phyloP scores from a whole-genome alignment of 169 alveolate species.

The Plasmodium berghei region DNA sequence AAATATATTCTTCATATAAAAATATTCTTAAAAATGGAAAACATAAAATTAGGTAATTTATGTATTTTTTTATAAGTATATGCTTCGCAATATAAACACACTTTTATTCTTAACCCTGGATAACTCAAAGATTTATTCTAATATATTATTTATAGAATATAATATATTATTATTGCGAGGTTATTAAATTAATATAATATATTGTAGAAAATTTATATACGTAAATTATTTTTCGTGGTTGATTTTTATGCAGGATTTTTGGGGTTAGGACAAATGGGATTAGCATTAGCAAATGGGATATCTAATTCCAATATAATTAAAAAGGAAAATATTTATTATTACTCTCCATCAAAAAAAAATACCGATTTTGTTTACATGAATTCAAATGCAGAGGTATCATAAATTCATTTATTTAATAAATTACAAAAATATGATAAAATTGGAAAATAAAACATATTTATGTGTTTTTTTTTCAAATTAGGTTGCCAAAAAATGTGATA shows the following conservation, averaged over 20 bases:
- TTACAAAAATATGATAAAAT: neutral
- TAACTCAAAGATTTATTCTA: too few species aligned
- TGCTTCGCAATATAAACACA: neutral
- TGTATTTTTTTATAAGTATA: slow-evolving; percentile 16
- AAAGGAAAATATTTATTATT: slow-evolving; percentile 51
- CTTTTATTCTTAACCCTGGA: too few species aligned
- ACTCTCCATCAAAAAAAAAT: slow-evolving; percentile 34
- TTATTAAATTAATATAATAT: too few species aligned
- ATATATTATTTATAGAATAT: too few species aligned
- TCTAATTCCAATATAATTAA: slow-evolving; percentile 29
- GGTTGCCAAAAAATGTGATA: slow-evolving; percentile 32
- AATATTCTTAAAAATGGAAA: slow-evolving; percentile 48
- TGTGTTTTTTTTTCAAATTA: slow-evolving; percentile 6
- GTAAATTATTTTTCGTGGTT: too few species aligned
- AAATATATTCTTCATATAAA: neutral
- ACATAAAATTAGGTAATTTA: slow-evolving; percentile 51
- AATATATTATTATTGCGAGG: too few species aligned
- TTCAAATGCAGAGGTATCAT: slow-evolving; percentile 30
- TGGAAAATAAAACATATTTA: slow-evolving; percentile 5
- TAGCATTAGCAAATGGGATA: slow-evolving; percentile 71
- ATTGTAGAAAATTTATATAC: too few species aligned
- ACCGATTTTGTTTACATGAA: slow-evolving; percentile 13
- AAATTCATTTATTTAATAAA: neutral
- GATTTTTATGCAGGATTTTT: slow-evolving; percentile 38
- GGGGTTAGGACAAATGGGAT: slow-evolving; percentile 75